Percentiles rank a stretch among this genome's conserved stretches.
phyloP scores from a whole-genome alignment of 257 asterid species.

The Craterostigma plantagineum region DNA sequence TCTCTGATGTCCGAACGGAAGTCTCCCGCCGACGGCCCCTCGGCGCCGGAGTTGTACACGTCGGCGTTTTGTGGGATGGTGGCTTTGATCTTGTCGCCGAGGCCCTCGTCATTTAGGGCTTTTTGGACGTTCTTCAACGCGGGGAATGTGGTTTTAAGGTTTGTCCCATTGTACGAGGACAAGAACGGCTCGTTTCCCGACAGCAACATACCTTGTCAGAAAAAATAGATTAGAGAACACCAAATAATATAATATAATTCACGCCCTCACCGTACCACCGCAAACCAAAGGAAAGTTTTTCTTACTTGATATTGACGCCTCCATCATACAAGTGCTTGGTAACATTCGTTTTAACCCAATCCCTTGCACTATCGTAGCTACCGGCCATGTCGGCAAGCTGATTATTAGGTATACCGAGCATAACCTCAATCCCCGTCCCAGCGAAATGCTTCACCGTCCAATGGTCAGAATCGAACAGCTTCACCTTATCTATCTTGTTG shows the following conservation, averaged over 20 bases:
- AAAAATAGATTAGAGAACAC: neutral
- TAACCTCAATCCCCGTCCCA: slow-evolving; percentile 55
- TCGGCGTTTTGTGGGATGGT: slow-evolving; percentile 80
- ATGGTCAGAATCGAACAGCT: slow-evolving; percentile 52
- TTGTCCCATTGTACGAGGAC: slow-evolving; percentile 43
- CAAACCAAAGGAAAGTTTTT: too few species aligned
- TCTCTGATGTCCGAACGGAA: slow-evolving; percentile 30
- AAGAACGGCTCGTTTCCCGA: slow-evolving; percentile 85
- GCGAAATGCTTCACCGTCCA: slow-evolving; percentile 39
- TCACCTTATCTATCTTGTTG: slow-evolving; percentile 33
- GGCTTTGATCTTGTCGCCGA: slow-evolving; percentile 53
- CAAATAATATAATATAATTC: neutral
- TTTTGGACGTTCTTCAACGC: slow-evolving; percentile 56
- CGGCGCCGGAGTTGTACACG: slow-evolving; percentile 36
- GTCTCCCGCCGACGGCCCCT: slow-evolving; percentile 39
- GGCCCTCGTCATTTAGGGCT: slow-evolving; percentile 49
- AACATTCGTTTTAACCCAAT: slow-evolving; percentile 50
- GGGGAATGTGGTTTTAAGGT: slow-evolving; percentile 23
- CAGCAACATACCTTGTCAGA: slow-evolving; percentile 41
- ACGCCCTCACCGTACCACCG: neutral
- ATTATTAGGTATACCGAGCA: slow-evolving; percentile 71
- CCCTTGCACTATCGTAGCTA: slow-evolving; percentile 30
- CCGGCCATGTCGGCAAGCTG: slow-evolving; percentile 22
- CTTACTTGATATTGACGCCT: slow-evolving; percentile 55
- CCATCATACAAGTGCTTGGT: slow-evolving; percentile 30